phyloP scores from a whole-genome alignment of 352 stramenopile genomes.

The Saprolegnia parasitica region DNA sequence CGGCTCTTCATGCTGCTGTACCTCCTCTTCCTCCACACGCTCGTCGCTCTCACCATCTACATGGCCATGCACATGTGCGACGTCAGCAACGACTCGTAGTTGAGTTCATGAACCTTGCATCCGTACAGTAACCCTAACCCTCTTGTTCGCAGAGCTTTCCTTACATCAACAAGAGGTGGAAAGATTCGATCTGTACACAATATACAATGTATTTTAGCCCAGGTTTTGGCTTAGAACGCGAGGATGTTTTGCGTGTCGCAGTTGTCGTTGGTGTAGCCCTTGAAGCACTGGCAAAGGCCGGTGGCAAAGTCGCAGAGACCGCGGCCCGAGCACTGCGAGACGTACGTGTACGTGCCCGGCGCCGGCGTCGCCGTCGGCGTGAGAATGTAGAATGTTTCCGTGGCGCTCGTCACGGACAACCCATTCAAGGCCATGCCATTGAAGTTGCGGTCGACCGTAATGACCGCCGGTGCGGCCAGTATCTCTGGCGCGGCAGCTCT shows the following conservation, averaged over 20 bases:
- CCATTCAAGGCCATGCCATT: slow-evolving; percentile 37
- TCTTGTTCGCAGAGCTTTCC: no score
- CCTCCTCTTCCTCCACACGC: slow-evolving; percentile 79
- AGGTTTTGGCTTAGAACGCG: slow-evolving; percentile 52
- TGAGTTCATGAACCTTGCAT: no score
- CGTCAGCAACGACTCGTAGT: slow-evolving; percentile 53
- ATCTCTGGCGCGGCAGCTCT: no score
- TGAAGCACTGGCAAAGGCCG: slow-evolving; percentile 83
- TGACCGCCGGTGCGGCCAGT: no score
- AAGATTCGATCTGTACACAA: no score
- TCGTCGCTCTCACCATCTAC: slow-evolving; percentile 83
- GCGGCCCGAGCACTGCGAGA: slow-evolving; percentile 65
- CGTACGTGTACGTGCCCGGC: slow-evolving; percentile 57
- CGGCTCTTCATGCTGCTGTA: slow-evolving; percentile 80
- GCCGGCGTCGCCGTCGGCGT: slow-evolving; percentile 32
- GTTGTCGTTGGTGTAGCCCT: slow-evolving; percentile 85
- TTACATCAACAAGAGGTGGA: no score
- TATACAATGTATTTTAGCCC: no score
- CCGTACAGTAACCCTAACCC: neutral
- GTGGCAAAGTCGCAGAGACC: slow-evolving; percentile 60
- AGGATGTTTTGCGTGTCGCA: slow-evolving; percentile 81
- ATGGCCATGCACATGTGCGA: slow-evolving; percentile 83
- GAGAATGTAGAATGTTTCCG: slow-evolving; percentile 31
- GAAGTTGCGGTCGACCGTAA: slow-evolving; percentile 46
- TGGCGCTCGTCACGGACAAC: neutral